Evolutionary conservation across 73 alveolate species (phyloP).

Genomic region (Paramecium octaurelia): DNA sequence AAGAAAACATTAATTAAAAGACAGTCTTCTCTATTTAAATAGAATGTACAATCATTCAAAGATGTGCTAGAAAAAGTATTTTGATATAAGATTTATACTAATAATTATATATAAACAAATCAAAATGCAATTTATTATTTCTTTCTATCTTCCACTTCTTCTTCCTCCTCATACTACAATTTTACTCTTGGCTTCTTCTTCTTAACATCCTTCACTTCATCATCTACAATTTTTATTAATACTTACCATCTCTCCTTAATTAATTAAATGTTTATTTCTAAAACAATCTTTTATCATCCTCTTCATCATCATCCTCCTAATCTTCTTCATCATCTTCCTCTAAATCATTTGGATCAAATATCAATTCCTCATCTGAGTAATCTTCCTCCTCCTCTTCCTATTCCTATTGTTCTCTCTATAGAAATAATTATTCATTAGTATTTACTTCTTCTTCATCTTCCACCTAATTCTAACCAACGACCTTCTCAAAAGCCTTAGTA

Average conservation of each 20-base stretch:
- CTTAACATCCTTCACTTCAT: not conserved
- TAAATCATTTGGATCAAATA: slow-evolving; percentile 65
- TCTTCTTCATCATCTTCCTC: slow-evolving; percentile 76
- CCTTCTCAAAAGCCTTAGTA: slow-evolving; percentile 80
- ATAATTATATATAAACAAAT: not conserved
- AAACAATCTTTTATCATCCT: slow-evolving; percentile 43
- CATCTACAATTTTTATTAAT: not conserved
- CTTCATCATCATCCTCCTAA: slow-evolving; percentile 61
- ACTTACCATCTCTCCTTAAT: not conserved
- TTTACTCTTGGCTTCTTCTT: not conserved
- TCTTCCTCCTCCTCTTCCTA: slow-evolving; percentile 84
- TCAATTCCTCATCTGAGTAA: slow-evolving; percentile 55
- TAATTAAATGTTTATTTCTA: slow-evolving; percentile 21
- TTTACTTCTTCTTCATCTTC: slow-evolving; percentile 69
- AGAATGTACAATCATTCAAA: not conserved
- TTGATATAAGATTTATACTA: not conserved
- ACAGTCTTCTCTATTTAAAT: not conserved
- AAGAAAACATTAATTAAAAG: not conserved
- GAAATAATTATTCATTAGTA: not conserved
- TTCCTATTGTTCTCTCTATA: slow-evolving; percentile 68
- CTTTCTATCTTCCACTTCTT: slow-evolving; percentile 47
- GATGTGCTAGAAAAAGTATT: not conserved
- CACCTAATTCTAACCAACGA: slow-evolving; percentile 77
- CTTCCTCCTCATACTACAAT: slow-evolving; percentile 48
- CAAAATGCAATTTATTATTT: slow-evolving; percentile 49